Percentiles rank a stretch among this genome's conserved stretches.
These are phyloP conservation scores for Geosmithia morbida DNA, from an alignment of 2,329 filamentous ascomycete genomes.

Conservation along the genomic window DNA sequence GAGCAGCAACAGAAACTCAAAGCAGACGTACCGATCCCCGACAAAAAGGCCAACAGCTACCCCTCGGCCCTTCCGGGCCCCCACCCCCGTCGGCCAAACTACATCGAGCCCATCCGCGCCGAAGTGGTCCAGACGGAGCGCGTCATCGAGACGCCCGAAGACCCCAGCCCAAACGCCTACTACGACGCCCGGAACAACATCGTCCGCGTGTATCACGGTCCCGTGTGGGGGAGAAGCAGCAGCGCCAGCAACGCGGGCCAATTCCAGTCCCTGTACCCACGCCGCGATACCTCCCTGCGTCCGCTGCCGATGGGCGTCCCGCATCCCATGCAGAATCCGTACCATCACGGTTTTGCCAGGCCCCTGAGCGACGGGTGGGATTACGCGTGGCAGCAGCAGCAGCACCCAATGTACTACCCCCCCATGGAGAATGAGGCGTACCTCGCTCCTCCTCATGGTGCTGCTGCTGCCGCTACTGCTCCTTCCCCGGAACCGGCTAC, in stretches of 20 bases:
- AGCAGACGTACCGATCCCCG: conserved; percentile 4
- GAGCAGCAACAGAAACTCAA: conserved; percentile 4
- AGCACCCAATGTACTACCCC: not conserved
- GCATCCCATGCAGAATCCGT: conserved; percentile 27
- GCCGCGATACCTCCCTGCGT: conserved; percentile 13
- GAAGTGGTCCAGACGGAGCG: conserved; percentile 41
- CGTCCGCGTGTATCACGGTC: conserved; percentile 42
- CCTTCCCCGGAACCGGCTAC: too few species aligned
- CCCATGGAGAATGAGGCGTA: too few species aligned
- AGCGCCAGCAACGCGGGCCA: conserved; percentile 7
- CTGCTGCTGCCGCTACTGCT: too few species aligned
- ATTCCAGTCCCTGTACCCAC: conserved; percentile 29
- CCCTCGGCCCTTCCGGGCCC: conserved; percentile 13
- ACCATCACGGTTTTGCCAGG: conserved; percentile 22
- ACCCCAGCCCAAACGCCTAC: conserved; percentile 45
- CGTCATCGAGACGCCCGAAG: conserved; percentile 32
- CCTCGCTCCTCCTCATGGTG: too few species aligned
- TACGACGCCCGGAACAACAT: conserved; percentile 36
- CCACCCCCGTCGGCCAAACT: conserved; percentile 22
- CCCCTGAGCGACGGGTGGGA: conserved; percentile 4
- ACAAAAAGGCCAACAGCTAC: too few species aligned
- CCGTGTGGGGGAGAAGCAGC: conserved; percentile 34
- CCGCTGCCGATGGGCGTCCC: conserved; percentile 25
- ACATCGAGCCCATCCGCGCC: conserved; percentile 31
- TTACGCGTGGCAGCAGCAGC: conserved; percentile 4